Evolutionary conservation across 2,329 filamentous ascomycete genomes (phyloP), one percentile per base, ranked within the genome.

Genomic region (Penicillium sp.): DNA sequence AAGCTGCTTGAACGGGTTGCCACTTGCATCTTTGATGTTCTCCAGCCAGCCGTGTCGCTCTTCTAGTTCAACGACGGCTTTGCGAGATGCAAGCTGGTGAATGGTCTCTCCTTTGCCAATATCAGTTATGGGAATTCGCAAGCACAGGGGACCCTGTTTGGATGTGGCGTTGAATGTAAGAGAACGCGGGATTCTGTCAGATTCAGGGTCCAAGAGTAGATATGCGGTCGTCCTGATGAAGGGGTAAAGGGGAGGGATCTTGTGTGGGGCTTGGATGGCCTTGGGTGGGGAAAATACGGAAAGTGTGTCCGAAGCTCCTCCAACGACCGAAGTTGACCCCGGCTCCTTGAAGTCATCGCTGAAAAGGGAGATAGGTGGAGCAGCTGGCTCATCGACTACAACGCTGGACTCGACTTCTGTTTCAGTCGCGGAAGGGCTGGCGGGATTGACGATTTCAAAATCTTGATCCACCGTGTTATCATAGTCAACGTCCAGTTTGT

Each of bases 81-180:
- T 90, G 54, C 85, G 84, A 0, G 87, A 88, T 1, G 88, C 88
- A 0, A 92, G 83, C 63, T 89, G 86, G 68, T 92, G 89, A 43
- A 91, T 83, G 0, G 83, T 88, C 51, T 83, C 74, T 3, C 78
- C 80, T 31, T 74, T 68, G 0, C 77, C 62, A 0, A 84, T 70
- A 3, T 77, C 64, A 2, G 83, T 79, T 37, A 92, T 77, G 0
- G 88, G 87, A 13, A 92, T 87, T 43, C 84, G 81, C 5, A 91
- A 80, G 53, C 84, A 79, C 0, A 92, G 75, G 0, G 86, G 85
- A 0, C 86, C 86, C 35, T 85, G 77, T 0, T 71, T 60, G 3
- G 81, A 87, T 0, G 78, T 86, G 1, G 81, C 88, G 21, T 78
- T 81, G 3, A 92, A 78, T 0, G 84, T 68, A 13, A 91, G 78